Evolutionary conservation across 192 early-diverging fungal species (phyloP).

Genomic region (Coemansia sp.): DNA sequence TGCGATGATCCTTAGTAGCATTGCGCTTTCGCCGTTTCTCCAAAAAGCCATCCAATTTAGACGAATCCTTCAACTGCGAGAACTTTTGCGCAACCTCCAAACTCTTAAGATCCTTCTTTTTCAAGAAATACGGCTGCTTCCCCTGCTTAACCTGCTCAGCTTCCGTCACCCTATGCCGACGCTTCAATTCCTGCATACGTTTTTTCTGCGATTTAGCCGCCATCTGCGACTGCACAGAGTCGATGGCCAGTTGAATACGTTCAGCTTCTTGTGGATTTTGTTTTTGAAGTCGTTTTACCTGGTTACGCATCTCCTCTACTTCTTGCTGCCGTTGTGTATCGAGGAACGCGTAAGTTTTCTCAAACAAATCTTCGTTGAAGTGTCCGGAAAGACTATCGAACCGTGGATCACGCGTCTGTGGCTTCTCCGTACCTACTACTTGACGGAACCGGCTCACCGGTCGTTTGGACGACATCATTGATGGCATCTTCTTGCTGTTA

Average conservation of each 20-base stretch:
- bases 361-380: conserved; percentile 88
- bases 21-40: conserved; percentile 96
- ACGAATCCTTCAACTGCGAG: conserved; percentile 67
- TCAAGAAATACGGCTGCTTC: conserved; percentile 93
- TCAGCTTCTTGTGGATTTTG: conserved; percentile 61
- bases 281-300: conserved; percentile 63
- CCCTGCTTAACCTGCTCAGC: conserved; percentile 77
- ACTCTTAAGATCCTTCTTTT: conserved; percentile 79
- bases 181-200: conserved; percentile 62
- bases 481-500: conserved; percentile 19
- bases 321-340: conserved; percentile 77
- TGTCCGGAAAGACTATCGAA: conserved; percentile 89
- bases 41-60: conserved; percentile 78
- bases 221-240: conserved; percentile 58
- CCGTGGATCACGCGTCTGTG: conserved; percentile 77
- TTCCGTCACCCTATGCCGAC: conserved; percentile 81
- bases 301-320: conserved; percentile 63
- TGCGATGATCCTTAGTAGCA: conserved; percentile 77
- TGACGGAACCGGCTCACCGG: conserved; percentile 52
- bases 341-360: conserved; percentile 89
- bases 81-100: conserved; percentile 86
- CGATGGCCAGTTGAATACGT: conserved; percentile 61
- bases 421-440: conserved; percentile 33
- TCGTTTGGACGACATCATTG: conserved; percentile 45
- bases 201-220: conserved; percentile 55